Conservation (phyloP, 768 basidiomycete genomes). For the Neoboletus brunneissimus region DNA sequence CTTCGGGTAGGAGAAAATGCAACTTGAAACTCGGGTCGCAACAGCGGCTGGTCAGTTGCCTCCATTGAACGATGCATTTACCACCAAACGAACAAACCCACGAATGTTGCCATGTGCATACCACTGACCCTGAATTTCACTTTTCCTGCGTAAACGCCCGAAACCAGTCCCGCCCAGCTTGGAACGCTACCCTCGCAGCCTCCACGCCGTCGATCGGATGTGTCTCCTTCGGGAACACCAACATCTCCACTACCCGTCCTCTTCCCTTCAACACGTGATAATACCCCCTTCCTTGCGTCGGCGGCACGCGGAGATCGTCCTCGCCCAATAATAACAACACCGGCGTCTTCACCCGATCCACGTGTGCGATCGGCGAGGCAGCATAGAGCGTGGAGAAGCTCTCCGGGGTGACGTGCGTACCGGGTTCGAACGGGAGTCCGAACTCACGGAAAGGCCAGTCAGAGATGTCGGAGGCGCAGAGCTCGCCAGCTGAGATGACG, state of each 20-base stretch:
- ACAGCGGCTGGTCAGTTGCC: no score
- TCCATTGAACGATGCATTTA: no score
- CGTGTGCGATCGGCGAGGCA: conserved; percentile 55
- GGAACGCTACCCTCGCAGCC: conserved; percentile 50
- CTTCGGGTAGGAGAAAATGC: no score
- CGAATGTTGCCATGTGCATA: no score
- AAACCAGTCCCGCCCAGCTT: conserved; percentile 54
- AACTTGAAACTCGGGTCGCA: no score
- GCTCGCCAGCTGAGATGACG: conserved; percentile 59
- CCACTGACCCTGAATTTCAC: not conserved
- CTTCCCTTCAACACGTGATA: conserved; percentile 62
- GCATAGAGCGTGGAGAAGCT: conserved; percentile 42
- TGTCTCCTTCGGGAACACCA: conserved; percentile 58
- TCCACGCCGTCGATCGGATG: conserved; percentile 68
- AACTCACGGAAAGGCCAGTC: conserved; percentile 59
- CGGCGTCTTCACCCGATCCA: conserved; percentile 48
- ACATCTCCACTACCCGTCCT: conserved; percentile 49
- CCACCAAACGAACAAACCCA: no score
- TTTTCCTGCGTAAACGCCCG: conserved; percentile 15
- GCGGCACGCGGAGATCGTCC: conserved; percentile 59
- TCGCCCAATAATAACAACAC: conserved; percentile 61
- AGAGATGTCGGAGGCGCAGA: conserved; percentile 59
- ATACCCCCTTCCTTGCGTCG: conserved; percentile 58
- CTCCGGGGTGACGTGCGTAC: conserved; percentile 42
- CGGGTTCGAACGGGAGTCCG: conserved; percentile 33